These are phyloP conservation scores for Naegleria fowleri DNA, from an alignment of 208 protist species.

Conservation along the genomic window DNA sequence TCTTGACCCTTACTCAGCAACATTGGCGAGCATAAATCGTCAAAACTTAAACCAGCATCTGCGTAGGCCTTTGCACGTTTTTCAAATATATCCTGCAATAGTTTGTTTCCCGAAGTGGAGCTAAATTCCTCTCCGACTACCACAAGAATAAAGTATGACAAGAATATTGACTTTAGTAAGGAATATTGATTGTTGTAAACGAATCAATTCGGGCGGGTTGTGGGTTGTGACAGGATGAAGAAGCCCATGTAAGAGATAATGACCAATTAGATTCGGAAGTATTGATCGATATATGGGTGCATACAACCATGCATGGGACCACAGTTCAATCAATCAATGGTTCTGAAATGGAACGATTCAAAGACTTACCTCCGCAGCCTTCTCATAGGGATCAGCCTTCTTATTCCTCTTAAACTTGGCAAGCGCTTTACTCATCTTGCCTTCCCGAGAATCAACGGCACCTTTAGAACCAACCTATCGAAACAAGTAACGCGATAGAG, in stretches of 20 bases:
- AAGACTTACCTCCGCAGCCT: background rate
- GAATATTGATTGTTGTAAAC: too few species aligned
- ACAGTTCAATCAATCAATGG: too few species aligned
- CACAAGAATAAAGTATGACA: background rate
- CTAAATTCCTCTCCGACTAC: slow-evolving; percentile 1
- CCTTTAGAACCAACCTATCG: too few species aligned
- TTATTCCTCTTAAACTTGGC: slow-evolving; percentile 8
- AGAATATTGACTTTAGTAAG: background rate
- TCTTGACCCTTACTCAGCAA: background rate
- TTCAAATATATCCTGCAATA: background rate
- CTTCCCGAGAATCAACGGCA: too few species aligned
- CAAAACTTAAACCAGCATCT: background rate
- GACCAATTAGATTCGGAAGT: too few species aligned
- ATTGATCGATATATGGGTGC: too few species aligned
- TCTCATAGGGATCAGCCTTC: slow-evolving; percentile 11
- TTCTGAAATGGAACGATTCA: background rate
- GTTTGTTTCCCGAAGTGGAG: background rate
- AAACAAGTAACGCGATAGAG: too few species aligned
- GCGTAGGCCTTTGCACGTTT: background rate
- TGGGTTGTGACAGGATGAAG: too few species aligned
- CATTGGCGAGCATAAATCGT: background rate
- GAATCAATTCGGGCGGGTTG: too few species aligned
- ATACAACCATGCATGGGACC: too few species aligned
- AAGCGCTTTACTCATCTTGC: background rate
- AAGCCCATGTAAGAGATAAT: too few species aligned